Conservation (phyloP, 768 basidiomycete genomes). For the Pleurotus djamor region DNA sequence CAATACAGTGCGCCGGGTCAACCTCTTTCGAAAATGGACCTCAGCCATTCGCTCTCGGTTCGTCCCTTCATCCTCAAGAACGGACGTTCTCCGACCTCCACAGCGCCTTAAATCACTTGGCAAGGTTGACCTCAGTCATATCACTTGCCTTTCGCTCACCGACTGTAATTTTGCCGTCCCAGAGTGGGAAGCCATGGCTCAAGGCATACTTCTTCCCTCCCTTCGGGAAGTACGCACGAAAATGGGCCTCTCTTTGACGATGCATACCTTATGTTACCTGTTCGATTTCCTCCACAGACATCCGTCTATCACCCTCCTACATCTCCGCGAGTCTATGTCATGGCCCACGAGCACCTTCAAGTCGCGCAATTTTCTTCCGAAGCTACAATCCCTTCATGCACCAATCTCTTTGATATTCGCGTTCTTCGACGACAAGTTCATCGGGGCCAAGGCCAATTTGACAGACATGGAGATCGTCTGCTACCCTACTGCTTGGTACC, state of each 20-base stretch:
- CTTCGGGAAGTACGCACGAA: constrained; percentile 14
- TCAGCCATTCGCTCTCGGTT: no score
- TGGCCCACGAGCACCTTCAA: constrained; percentile 2
- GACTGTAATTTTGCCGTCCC: not conserved
- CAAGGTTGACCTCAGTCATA: not conserved
- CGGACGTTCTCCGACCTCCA: not conserved
- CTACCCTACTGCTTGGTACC: not conserved
- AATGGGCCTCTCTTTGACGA: constrained; percentile 10
- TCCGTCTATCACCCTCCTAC: constrained; percentile 15
- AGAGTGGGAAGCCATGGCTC: not conserved
- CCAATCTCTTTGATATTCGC: not conserved
- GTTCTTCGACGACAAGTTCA: not conserved
- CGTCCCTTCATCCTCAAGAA: not conserved
- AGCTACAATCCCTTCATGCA: constrained; percentile 13
- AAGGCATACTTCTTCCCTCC: constrained; percentile 15
- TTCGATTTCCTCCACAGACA: constrained; percentile 21
- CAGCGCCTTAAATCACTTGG: not conserved
- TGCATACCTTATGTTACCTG: constrained; percentile 14
- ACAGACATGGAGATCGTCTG: not conserved
- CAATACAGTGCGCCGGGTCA: no score
- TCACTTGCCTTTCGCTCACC: not conserved
- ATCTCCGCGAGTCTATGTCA: constrained; percentile 5
- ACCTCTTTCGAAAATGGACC: no score
- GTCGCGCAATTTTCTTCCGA: constrained; percentile 12
- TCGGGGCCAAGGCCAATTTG: not conserved